Conservation (phyloP, 441 rosid genomes). For the Populus trichocarpa region DNA sequence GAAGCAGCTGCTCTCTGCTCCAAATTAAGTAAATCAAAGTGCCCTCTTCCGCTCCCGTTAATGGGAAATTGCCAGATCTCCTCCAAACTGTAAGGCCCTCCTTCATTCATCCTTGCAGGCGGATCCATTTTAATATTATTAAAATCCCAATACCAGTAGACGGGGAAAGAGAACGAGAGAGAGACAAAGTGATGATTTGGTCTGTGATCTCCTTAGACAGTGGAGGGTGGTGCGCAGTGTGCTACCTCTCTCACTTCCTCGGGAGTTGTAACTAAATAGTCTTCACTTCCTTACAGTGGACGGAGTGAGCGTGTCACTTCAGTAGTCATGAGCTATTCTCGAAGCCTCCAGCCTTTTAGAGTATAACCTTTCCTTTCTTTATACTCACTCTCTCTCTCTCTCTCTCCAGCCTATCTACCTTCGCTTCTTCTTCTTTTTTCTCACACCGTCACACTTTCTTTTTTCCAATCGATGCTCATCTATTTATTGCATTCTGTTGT, state of each 20-base stretch:
- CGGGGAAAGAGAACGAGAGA: neutral
- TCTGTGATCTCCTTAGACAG: constrained; percentile 47
- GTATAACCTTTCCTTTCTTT: neutral
- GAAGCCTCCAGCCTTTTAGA: constrained; percentile 30
- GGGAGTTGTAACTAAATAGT: constrained; percentile 38
- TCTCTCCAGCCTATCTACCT: constrained; percentile 19
- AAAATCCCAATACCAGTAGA: constrained; percentile 12
- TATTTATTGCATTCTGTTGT: too few relatives aligned
- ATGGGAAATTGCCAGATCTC: constrained; percentile 89
- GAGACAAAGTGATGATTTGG: constrained; percentile 6
- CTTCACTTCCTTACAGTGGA: constrained; percentile 32
- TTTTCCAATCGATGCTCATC: neutral
- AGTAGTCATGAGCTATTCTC: constrained; percentile 28
- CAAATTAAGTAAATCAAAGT: constrained; percentile 41
- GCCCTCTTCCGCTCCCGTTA: constrained; percentile 41
- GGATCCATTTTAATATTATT: constrained; percentile 55
- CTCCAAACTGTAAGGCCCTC: constrained; percentile 49
- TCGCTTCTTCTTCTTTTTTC: neutral
- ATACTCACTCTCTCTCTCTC: neutral
- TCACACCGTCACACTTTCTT: constrained; percentile 9
- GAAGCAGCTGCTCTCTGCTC: constrained; percentile 36
- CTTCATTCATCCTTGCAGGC: constrained; percentile 57
- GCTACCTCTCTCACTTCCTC: constrained; percentile 26
- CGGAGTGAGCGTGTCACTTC: neutral
- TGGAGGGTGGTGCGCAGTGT: constrained; percentile 47